Base-by-base conservation (phyloP, 768 basidiomycete species). In the Kwoniella botswanensis region DNA sequence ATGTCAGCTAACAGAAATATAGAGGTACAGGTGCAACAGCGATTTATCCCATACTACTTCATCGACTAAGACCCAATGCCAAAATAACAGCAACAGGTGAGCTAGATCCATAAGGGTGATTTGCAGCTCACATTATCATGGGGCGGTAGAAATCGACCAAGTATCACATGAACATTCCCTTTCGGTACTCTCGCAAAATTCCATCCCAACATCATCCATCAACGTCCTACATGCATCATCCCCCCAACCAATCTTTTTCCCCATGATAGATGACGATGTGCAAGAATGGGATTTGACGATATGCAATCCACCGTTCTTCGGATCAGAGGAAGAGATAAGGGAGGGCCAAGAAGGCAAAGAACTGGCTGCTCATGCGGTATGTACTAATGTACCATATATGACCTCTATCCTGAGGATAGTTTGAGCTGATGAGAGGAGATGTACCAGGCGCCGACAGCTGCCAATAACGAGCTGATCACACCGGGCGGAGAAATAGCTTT, bases 301-400 rank as follows among this genome's bases (percentile, higher is more conserved):
- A 89, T 98, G 95, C 84, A 99, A 98, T 82, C 96, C 96, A 0
- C 96, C 96, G 0, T 99, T 99, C 83, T 98, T 97, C 79, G 80
- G 86, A n/a, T 92, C 89, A 67, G 78, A 82, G 0, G 88, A 89
- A 41, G 96, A 98, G 68, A 87, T 94, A 9, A 73, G 77, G 0
- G 78, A 82, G 2, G 89, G 89, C 1, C 88, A 89, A 0, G 86
- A 87, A 21, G 84, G 84, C 6, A 98, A 98, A 76, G 88, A 88
- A 58, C 81, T 86, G 15, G 85, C 84, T 6, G 91, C 96, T 0
- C 89, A 86, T 74, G 91, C 92, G 1, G 94, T 94, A 77, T 56
- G 88, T 84, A 10, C 22, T 58, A 26, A 26, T 58, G n/a, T 26
- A 22, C 21, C 35, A 35, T 6, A 7, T 35, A 35, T 15, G 54